phyloP scores from a whole-genome alignment of 2,329 filamentous ascomycete genomes.

The Apiospora phragmitis region DNA sequence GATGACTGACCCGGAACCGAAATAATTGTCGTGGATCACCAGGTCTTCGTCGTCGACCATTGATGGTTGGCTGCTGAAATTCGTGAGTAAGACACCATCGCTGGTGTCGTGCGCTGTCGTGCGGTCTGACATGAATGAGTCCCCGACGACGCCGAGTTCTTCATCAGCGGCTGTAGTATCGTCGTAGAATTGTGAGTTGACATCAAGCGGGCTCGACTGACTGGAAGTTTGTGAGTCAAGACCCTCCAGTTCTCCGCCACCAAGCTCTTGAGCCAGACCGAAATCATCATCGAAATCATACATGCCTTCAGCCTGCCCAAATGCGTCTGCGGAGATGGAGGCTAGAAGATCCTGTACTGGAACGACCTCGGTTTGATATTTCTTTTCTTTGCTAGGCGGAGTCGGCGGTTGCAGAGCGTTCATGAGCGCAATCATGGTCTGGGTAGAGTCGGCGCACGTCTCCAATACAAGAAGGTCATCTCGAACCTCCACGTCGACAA shows the following conservation, averaged over 20 bases:
- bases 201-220: constrained; percentile 35
- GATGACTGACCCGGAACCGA: constrained; percentile 60
- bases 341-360: constrained; percentile 86
- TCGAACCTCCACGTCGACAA: constrained; percentile 76
- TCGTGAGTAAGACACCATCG: constrained; percentile 48
- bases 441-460: constrained; percentile 94
- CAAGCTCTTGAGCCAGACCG: constrained; percentile 51
- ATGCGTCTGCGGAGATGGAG: constrained; percentile 86
- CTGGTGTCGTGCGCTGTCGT: constrained; percentile 43
- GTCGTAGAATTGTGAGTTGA: constrained; percentile 50
- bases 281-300: constrained; percentile 67
- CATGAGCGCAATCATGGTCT: constrained; percentile 79
- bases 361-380: constrained; percentile 84
- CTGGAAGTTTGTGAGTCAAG: constrained; percentile 37
- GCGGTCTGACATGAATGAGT: constrained; percentile 39
- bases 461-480: constrained; percentile 89
- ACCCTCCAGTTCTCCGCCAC: constrained; percentile 40
- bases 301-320: constrained; percentile 61
- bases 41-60: constrained; percentile 61
- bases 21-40: constrained; percentile 77
- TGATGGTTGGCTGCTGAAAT: constrained; percentile 36
- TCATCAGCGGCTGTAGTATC: constrained; percentile 33
- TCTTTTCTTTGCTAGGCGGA: constrained; percentile 77
- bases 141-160: constrained; percentile 26
- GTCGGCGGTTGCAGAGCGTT: constrained; percentile 81